A percentile compares a stretch with the other conserved stretches of the same genome.
Conservation (phyloP, 192 early-diverging fungal genomes). For the Chytriomyces sp. region DNA sequence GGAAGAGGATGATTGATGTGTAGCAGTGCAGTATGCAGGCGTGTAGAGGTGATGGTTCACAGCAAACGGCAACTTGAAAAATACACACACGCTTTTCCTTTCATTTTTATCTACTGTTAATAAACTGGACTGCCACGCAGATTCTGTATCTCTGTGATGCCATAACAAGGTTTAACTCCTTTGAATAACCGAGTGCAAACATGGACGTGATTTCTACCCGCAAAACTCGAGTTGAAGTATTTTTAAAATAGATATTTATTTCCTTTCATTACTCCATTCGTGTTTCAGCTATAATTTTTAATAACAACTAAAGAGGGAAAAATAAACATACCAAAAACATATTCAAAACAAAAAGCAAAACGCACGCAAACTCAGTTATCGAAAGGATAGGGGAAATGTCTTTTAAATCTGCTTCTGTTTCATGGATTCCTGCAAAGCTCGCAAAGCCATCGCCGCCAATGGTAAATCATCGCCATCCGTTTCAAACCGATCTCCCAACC, state of each 20-base stretch:
- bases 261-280: too few species aligned
- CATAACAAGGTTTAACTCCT: too few species aligned
- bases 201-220: too few species aligned
- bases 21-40: not conserved
- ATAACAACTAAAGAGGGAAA: not conserved
- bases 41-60: not conserved
- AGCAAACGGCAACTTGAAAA: not conserved
- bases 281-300: too few species aligned
- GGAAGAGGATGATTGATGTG: constrained; percentile 18
- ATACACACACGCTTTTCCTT: not conserved
- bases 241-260: too few species aligned
- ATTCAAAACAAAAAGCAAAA: constrained; percentile 1
- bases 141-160: too few species aligned
- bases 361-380: not conserved
- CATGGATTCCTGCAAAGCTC: not conserved
- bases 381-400: not conserved
- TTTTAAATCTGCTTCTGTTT: not conserved
- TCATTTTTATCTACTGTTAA: too few species aligned
- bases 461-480: not conserved
- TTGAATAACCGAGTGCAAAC: too few species aligned
- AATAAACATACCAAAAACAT: not conserved
- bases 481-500: not conserved
- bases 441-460: not conserved
- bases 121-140: too few species aligned
- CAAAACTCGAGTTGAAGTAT: too few species aligned